Base-by-base conservation (phyloP, 1,284 basidiomycete genomes). In the Trichosporon ovoides region DNA sequence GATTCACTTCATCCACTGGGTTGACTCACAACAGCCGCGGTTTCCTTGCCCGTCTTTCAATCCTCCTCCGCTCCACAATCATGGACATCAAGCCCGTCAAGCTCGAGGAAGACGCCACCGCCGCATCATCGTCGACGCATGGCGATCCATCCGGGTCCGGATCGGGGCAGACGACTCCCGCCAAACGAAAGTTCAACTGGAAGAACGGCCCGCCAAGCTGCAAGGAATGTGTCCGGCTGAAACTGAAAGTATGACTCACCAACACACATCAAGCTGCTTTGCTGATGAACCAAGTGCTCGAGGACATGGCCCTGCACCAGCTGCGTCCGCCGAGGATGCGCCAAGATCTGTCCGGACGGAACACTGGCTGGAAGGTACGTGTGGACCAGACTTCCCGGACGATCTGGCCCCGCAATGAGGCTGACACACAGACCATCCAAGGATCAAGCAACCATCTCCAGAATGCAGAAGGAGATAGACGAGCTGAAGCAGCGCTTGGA, bases 261-360 rank as follows among this genome's bases (percentile, higher is more conserved):
- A 18, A 6, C 50, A 28, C n/a, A n/a, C n/a, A n/a, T n/a, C 13
- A 20, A 35, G 13, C n/a, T 22, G 34, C 12, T 3, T 5, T n/a
- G 43, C 28, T 48, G 14, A 48, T 22, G 14, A 28, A 5, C n/a
- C 2, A 28, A 66, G 65, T 66, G 65, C 43, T 62, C 62, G 19
- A 58, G 65, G 16, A 57, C 56, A 11, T 66, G 63, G 63, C 65
- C 65, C 13, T 66, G 65, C 36, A 50, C 62, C 13, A 61, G 58
- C 46, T 66, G 65, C 37, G 59, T 65, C 12, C 56, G 61, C 2
- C 58, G 65, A 16, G 63, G 63, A 22, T 65, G 63, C 46, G 59
- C 54, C n/a, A 55, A 61, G 33, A 57, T 66, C 20, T 66, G 65
- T 19, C 65, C 65, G 7, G 52, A 49, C 20, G 61, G 61, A 16